phyloP scores from a whole-genome alignment of 2,329 filamentous ascomycete genomes.

The Pseudogymnoascus sp. region DNA sequence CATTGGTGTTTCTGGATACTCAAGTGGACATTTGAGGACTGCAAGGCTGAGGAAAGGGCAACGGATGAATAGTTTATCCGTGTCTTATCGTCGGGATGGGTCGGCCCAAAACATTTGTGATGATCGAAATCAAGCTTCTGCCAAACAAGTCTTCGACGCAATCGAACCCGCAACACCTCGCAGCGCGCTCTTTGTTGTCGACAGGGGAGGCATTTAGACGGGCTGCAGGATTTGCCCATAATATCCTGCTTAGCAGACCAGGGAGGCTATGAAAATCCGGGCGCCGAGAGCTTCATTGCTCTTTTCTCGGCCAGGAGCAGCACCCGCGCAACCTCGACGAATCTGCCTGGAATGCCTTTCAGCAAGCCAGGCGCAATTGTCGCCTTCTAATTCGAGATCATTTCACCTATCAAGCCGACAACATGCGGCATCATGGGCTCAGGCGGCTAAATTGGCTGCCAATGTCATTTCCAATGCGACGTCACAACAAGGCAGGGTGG shows the following conservation, averaged over 20 bases:
- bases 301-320: slow-evolving; percentile 28
- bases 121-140: slow-evolving; percentile 7
- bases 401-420: slow-evolving; percentile 34
- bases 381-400: slow-evolving; percentile 18
- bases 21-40: neutral
- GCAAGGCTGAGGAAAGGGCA: slow-evolving; percentile 7
- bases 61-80: slow-evolving; percentile 9
- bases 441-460: slow-evolving; percentile 62
- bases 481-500: slow-evolving; percentile 60
- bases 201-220: slow-evolving; percentile 1
- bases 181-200: neutral
- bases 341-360: slow-evolving; percentile 34
- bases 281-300: slow-evolving; percentile 42
- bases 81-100: slow-evolving; percentile 4
- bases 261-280: slow-evolving; percentile 44
- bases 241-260: slow-evolving; percentile 9
- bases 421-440: slow-evolving; percentile 62
- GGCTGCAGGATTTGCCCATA: slow-evolving; percentile 3
- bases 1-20: neutral
- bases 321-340: slow-evolving; percentile 31
- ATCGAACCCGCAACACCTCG: slow-evolving; percentile 1
- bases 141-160: neutral
- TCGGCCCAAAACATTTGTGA: slow-evolving; percentile 10
- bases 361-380: slow-evolving; percentile 11
- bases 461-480: slow-evolving; percentile 63